These are phyloP conservation scores for Penicillium expansum DNA, from an alignment of 2,329 filamentous ascomycete genomes.

Conservation along the genomic window DNA sequence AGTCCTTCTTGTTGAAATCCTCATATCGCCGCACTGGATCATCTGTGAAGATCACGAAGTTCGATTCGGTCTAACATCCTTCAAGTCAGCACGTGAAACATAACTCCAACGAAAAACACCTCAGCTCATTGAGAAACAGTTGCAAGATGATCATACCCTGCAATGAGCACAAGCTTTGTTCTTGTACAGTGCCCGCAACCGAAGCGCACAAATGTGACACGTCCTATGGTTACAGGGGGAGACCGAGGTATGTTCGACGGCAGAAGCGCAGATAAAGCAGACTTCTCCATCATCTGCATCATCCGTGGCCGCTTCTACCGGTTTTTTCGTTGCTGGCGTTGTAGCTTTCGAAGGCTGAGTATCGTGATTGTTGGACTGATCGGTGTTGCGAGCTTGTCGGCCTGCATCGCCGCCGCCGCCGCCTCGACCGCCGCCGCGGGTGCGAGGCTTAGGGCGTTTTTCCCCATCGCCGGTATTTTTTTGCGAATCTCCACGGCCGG, in stretches of 20 bases:
- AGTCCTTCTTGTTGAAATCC: conserved; percentile 72
- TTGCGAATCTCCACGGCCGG: conserved; percentile 29
- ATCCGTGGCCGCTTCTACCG: conserved; percentile 30
- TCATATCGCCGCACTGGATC: conserved; percentile 77
- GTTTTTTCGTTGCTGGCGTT: conserved; percentile 32
- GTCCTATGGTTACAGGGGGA: conserved; percentile 94
- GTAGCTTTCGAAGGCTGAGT: conserved; percentile 21
- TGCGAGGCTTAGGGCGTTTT: conserved; percentile 37
- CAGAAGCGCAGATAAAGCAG: conserved; percentile 96
- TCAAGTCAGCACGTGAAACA: conserved; percentile 12
- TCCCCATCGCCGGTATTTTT: conserved; percentile 28
- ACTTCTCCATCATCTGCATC: conserved; percentile 70
- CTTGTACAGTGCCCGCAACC: conserved; percentile 92
- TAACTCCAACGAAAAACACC: neutral
- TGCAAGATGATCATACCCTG: conserved; percentile 57
- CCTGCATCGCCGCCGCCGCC: conserved; percentile 34
- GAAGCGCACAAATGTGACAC: conserved; percentile 91
- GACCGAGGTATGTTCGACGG: conserved; percentile 81
- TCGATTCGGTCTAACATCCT: conserved; percentile 41
- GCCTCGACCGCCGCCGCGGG: conserved; percentile 33
- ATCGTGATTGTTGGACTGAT: conserved; percentile 18
- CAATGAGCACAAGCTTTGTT: conserved; percentile 97
- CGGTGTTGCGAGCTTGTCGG: conserved; percentile 24
- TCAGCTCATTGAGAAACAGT: neutral
- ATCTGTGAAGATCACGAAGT: conserved; percentile 88